Conservation (phyloP, 441 rosid genomes). For the Gossypium schwendimanii region DNA sequence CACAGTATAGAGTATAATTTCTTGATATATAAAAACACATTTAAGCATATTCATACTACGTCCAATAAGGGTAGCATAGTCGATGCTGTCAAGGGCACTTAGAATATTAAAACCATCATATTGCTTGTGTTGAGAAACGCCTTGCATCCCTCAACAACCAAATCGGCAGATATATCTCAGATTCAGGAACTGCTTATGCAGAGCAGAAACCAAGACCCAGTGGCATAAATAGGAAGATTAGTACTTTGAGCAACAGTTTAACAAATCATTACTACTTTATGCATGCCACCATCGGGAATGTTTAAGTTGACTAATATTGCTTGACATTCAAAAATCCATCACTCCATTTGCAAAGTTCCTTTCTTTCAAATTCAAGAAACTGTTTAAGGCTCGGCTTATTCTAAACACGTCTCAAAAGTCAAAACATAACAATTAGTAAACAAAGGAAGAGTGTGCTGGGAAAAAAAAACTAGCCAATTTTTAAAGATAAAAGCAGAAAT, state of each 20-base stretch:
- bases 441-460: background rate
- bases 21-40: background rate
- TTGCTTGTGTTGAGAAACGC: background rate
- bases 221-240: slow-evolving; percentile 47
- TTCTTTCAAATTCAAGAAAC: slow-evolving; percentile 2
- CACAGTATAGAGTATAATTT: no score
- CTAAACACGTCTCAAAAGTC: background rate
- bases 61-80: background rate
- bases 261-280: slow-evolving; percentile 30
- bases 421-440: background rate
- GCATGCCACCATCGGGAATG: background rate
- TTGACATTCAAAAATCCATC: background rate
- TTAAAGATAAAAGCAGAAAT: background rate
- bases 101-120: background rate
- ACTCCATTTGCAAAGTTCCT: background rate
- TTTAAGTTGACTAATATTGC: no score
- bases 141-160: slow-evolving; percentile 29
- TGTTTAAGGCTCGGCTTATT: background rate
- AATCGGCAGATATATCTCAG: slow-evolving; percentile 46
- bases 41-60: background rate
- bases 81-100: background rate
- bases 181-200: no score
- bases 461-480: background rate
- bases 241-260: slow-evolving; percentile 87
- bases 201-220: no score